A percentile compares a stretch with the other conserved stretches of the same genome.
Evolutionary conservation across 2,329 filamentous ascomycete species (phyloP).

Genomic region (Phialemonium atrogriseum): DNA sequence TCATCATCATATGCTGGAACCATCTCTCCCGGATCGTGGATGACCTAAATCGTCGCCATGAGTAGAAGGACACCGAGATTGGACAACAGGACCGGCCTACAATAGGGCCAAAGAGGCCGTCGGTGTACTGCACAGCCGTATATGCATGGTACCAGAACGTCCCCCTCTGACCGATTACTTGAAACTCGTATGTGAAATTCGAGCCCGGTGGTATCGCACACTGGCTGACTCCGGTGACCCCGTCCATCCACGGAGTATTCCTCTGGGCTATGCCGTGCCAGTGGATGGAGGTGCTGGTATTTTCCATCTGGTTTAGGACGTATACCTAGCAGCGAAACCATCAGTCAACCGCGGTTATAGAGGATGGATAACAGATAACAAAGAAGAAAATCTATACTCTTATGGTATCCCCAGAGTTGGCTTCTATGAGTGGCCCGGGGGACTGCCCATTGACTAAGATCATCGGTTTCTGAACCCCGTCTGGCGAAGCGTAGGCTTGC

Average conservation of each 20-base stretch:
- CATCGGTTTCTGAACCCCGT: conserved; percentile 28
- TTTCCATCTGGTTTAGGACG: conserved; percentile 28
- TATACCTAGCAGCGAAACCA: no score
- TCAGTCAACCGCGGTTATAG: no score
- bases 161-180: conserved; percentile 28
- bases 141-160: conserved; percentile 55
- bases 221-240: conserved; percentile 52
- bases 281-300: conserved; percentile 47
- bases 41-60: conserved; percentile 18
- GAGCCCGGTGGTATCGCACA: conserved; percentile 48
- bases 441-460: conserved; percentile 31
- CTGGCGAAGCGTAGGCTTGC: conserved; percentile 21
- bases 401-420: conserved; percentile 32
- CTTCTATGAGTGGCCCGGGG: conserved; percentile 35
- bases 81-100: conserved; percentile 23
- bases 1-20: conserved; percentile 22
- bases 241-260: conserved; percentile 58
- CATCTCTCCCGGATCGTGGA: conserved; percentile 25
- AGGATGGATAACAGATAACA: no score
- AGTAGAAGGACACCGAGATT: background rate
- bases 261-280: conserved; percentile 63
- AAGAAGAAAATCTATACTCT: conserved; percentile 22
- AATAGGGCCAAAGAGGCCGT: conserved; percentile 55
- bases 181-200: conserved; percentile 54
- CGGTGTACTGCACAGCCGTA: conserved; percentile 50